Evolutionary conservation across 768 basidiomycete genomes (phyloP), one percentile per base, ranked within the genome.

Genomic region (Myochromella boudieri): DNA sequence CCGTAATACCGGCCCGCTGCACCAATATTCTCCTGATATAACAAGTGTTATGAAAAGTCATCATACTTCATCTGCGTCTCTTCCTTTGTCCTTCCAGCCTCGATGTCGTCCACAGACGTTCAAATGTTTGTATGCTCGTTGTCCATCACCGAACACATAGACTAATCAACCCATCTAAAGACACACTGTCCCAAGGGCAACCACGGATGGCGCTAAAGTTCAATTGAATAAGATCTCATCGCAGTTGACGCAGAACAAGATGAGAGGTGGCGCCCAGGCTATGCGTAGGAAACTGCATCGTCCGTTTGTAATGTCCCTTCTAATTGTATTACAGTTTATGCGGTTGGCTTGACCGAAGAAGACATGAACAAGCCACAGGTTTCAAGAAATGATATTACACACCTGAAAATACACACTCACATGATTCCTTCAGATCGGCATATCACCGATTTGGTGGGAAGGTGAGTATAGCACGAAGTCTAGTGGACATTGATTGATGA

Each of bases 391-490:
- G n/a, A n/a, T 38, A 24, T 29, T 26, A 4, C 4, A 27, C n/a
- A 17, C 34, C 1, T n/a, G 4, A 20, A 22, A 17, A 9, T 32
- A 4, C 22, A 2, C 21, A 26, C 48, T 49, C 17, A 43, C 53
- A 22, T 55, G 46, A 27, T 36, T 22, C 36, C 18, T 53, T 17
- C 60, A 91, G 86, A 85, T 94, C 58, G 91, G 91, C 37, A 91
- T 94, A 59, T 87, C 87, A 24, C 84, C 88, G 3, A 77, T 92
- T 42, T 94, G 91, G 91, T 94, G 90, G 89, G 91, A 93, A 77
- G 90, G 90, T 85, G 32, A n/a, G 50, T 29, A 38, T 15, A 21
- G 25, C 9, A 21, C n/a, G 24, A 21, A 17, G 14, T 9, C 18
- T 10, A 12, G 25, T 36, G 11, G 9, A 18, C 15, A 29, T 4